A percentile compares a stretch with the other conserved stretches of the same genome.
Conservation (phyloP, 2,329 filamentous ascomycete species). For the Cytospora piceae region DNA sequence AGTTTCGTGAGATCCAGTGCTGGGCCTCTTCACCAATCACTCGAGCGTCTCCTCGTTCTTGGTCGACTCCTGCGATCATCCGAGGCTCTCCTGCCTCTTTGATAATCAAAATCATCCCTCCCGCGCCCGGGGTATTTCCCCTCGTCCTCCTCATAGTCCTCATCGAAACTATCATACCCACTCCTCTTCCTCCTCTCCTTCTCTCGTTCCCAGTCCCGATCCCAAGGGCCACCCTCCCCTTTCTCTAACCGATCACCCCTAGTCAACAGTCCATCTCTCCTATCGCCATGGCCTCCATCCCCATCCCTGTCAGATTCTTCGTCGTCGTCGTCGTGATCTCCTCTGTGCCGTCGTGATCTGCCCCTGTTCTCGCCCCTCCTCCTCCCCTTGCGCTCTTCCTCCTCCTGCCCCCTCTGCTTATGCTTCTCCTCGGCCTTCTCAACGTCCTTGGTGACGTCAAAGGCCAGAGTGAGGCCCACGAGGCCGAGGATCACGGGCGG, state of each 20-base stretch:
- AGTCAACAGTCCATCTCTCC: slow-evolving; percentile 11
- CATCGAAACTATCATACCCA: background rate
- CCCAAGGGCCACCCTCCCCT: slow-evolving; percentile 19
- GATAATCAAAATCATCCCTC: slow-evolving; percentile 18
- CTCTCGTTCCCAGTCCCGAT: background rate
- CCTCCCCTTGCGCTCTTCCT: slow-evolving; percentile 25
- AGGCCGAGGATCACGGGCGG: slow-evolving; percentile 45
- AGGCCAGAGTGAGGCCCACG: slow-evolving; percentile 41
- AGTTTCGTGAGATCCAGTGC: background rate
- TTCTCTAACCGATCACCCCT: slow-evolving; percentile 26
- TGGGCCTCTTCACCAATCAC: slow-evolving; percentile 22
- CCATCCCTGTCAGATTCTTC: background rate
- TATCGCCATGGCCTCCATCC: background rate
- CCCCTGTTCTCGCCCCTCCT: slow-evolving; percentile 13
- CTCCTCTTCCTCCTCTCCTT: slow-evolving; percentile 8
- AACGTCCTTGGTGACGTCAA: slow-evolving; percentile 48
- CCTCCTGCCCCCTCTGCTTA: slow-evolving; percentile 32
- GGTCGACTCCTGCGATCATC: slow-evolving; percentile 23
- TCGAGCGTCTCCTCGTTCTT: slow-evolving; percentile 26
- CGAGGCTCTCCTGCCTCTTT: slow-evolving; percentile 10
- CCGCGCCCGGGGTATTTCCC: background rate
- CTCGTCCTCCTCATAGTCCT: slow-evolving; percentile 5
- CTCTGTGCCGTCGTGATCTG: slow-evolving; percentile 11
- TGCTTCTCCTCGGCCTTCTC: slow-evolving; percentile 40
- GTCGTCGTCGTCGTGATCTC: background rate